A percentile compares a stretch with the other conserved stretches of the same genome.
Conservation (phyloP, 23 red algal species). For the Chondrus crispus region DNA sequence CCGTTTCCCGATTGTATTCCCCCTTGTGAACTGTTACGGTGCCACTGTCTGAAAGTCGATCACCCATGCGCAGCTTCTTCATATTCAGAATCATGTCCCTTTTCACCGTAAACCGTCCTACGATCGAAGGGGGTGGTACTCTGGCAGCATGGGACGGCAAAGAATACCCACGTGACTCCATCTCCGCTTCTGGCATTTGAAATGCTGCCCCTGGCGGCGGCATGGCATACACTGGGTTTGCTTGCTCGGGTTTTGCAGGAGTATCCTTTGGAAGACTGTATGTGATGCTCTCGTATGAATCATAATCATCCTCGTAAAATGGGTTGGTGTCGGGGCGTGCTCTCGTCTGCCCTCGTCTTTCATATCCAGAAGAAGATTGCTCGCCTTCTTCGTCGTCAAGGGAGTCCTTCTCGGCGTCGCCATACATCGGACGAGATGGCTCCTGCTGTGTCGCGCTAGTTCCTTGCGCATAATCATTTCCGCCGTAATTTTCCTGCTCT, state of each 20-base stretch:
- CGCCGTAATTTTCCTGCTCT: not conserved
- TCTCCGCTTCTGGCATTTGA: too few relatives aligned
- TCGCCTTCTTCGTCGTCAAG: conserved; percentile 30
- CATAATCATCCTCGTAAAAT: conserved; percentile 28
- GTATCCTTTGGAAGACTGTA: conserved; percentile 38
- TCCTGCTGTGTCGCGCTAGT: too few relatives aligned
- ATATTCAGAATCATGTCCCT: not conserved
- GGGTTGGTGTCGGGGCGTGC: too few relatives aligned
- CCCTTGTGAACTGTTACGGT: conserved; percentile 63
- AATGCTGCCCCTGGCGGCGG: too few relatives aligned
- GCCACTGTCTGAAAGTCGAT: conserved; percentile 39
- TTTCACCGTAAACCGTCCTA: not conserved
- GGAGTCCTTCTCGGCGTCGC: conserved; percentile 34
- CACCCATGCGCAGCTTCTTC: conserved; percentile 49
- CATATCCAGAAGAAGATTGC: too few relatives aligned
- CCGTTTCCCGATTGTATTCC: conserved; percentile 46
- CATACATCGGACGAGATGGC: too few relatives aligned
- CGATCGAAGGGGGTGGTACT: too few relatives aligned
- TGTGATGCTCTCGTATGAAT: conserved; percentile 55
- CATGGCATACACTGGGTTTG: too few relatives aligned
- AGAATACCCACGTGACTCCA: too few relatives aligned
- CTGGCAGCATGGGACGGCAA: too few relatives aligned
- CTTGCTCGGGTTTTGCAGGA: not conserved
- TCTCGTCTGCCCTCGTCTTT: too few relatives aligned
- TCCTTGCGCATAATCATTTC: not conserved